These are phyloP conservation scores for Microglena sp. DNA, from an alignment of 139 green algal species.

Conservation along the genomic window DNA sequence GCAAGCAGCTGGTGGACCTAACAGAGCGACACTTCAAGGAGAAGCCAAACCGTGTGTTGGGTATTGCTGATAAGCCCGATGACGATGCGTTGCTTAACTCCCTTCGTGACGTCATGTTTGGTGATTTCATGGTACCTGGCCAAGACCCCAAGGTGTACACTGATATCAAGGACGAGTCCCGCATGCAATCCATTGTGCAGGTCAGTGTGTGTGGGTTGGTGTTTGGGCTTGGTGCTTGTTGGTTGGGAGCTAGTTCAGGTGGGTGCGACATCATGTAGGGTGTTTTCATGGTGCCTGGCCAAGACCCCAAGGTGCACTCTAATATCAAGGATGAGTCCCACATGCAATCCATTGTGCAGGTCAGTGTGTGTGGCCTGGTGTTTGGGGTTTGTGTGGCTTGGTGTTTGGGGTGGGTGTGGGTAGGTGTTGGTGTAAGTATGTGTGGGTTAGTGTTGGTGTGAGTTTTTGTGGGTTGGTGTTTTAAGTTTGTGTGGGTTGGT, in stretches of 20 bases:
- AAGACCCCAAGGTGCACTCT: slow-evolving; percentile 27
- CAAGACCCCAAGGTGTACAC: slow-evolving; percentile 28
- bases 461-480: too few species aligned
- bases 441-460: too few species aligned
- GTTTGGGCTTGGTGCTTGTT: too few species aligned
- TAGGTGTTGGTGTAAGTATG: too few species aligned
- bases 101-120: slow-evolving; percentile 56
- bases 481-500: too few species aligned
- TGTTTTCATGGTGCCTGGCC: slow-evolving; percentile 66
- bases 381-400: too few species aligned
- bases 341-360: too few species aligned
- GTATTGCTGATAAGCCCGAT: slow-evolving; percentile 11
- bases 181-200: slow-evolving; percentile 17
- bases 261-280: slow-evolving; percentile 59
- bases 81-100: slow-evolving; percentile 27
- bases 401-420: too few species aligned
- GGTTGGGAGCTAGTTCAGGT: too few species aligned
- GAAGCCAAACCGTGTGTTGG: slow-evolving; percentile 33
- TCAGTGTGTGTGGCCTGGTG: too few species aligned
- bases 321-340: slow-evolving; percentile 37
- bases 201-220: too few species aligned
- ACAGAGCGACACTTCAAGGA: slow-evolving; percentile 66
- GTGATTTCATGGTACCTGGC: slow-evolving; percentile 68
- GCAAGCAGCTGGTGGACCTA: slow-evolving; percentile 17
- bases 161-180: slow-evolving; percentile 38